Conservation (phyloP, 2,329 filamentous ascomycete genomes). For the Paraphaeosphaeria sporulosa region DNA sequence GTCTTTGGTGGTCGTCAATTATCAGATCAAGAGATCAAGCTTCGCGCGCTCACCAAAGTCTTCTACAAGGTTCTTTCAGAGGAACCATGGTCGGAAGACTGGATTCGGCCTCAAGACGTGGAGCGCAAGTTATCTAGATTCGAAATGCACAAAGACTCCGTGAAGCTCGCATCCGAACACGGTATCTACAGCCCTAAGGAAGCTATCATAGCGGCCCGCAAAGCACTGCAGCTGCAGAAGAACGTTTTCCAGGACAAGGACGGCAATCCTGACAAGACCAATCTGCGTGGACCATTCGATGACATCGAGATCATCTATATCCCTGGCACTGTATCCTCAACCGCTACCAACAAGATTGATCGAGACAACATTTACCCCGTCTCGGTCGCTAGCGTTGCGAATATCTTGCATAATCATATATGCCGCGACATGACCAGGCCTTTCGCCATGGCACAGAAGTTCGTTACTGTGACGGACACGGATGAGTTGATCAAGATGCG, state of each 20-base stretch:
- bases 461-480: constrained; percentile 42
- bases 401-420: constrained; percentile 43
- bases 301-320: constrained; percentile 50
- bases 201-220: constrained; percentile 44
- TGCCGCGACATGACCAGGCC: constrained; percentile 46
- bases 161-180: constrained; percentile 40
- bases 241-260: constrained; percentile 31
- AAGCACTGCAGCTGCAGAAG: constrained; percentile 24
- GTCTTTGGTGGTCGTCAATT: constrained; percentile 40
- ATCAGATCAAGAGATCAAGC: constrained; percentile 42
- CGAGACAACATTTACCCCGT: constrained; percentile 46
- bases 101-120: constrained; percentile 47
- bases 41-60: constrained; percentile 47
- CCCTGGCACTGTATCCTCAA: constrained; percentile 47
- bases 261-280: constrained; percentile 17
- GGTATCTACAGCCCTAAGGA: constrained; percentile 40
- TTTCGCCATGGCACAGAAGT: constrained; percentile 44
- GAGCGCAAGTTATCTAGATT: constrained; percentile 49
- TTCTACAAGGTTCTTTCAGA: constrained; percentile 49
- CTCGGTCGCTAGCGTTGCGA: constrained; percentile 43
- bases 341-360: constrained; percentile 44
- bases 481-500: constrained; percentile 43
- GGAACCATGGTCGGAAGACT: constrained; percentile 48
- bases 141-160: constrained; percentile 47
- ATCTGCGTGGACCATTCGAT: constrained; percentile 41